These are phyloP conservation scores for Debaryomycetaceae sp. DNA, from an alignment of 1,139 yeast species.

Conservation along the genomic window DNA sequence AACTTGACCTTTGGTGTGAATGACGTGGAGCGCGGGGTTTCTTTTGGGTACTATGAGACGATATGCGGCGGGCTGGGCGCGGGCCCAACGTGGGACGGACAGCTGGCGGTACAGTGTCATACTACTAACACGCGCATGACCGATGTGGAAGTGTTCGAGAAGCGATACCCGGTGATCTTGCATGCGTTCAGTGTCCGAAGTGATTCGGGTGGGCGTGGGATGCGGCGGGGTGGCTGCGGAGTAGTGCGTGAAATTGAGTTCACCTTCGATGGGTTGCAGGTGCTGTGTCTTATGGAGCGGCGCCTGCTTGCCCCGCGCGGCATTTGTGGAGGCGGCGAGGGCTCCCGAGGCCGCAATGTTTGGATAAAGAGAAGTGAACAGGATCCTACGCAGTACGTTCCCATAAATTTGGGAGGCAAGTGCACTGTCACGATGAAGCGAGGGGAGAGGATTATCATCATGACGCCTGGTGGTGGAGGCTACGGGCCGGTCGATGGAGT, in stretches of 20 bases:
- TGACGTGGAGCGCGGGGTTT: slow-evolving; percentile 22
- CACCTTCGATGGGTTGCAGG: slow-evolving; percentile 26
- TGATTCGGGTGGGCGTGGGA: slow-evolving; percentile 34
- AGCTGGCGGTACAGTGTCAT: slow-evolving; percentile 36
- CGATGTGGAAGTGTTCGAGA: slow-evolving; percentile 36
- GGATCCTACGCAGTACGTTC: slow-evolving; percentile 5
- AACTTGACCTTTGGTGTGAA: slow-evolving; percentile 38
- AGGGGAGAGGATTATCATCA: slow-evolving; percentile 33
- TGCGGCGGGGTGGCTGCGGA: slow-evolving; percentile 35
- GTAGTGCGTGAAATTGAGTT: slow-evolving; percentile 37
- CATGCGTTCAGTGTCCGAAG: slow-evolving; percentile 28
- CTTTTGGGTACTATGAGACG: slow-evolving; percentile 39
- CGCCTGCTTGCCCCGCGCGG: slow-evolving; percentile 37
- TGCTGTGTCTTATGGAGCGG: slow-evolving; percentile 36
- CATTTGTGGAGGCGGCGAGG: slow-evolving; percentile 30
- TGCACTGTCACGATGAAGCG: slow-evolving; percentile 26
- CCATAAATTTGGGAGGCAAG: slow-evolving; percentile 31
- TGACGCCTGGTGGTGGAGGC: slow-evolving; percentile 44
- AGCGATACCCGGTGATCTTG: slow-evolving; percentile 35
- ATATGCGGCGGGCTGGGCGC: slow-evolving; percentile 43
- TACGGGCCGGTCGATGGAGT: slow-evolving; percentile 20
- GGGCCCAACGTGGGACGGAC: slow-evolving; percentile 40
- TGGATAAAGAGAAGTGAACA: slow-evolving; percentile 22
- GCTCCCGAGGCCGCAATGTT: slow-evolving; percentile 27
- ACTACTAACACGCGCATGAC: slow-evolving; percentile 40